Conservation (phyloP, 345 rosid species). For the Fremontodendron californicum region DNA sequence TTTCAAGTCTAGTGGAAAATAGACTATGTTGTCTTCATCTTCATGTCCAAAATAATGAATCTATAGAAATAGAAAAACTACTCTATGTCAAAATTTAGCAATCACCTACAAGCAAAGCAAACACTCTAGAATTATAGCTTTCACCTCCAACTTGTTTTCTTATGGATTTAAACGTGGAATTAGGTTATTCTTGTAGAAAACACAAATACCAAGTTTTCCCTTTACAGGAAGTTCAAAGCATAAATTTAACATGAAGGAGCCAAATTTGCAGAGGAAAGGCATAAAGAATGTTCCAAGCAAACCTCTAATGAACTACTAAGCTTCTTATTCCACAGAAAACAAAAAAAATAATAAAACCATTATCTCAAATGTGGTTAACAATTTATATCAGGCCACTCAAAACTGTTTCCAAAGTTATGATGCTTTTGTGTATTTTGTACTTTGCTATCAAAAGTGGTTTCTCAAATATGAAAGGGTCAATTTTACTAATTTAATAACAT, state of each 20-base stretch:
- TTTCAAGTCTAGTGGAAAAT: not conserved
- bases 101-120: not conserved
- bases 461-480: constrained; percentile 3
- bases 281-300: not conserved
- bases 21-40: not conserved
- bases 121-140: not conserved
- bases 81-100: not conserved
- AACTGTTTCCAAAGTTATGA: not conserved
- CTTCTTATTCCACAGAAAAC: not conserved
- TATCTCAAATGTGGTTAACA: not conserved
- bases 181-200: no score
- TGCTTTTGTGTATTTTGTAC: not conserved
- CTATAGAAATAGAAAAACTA: no score
- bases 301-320: not conserved
- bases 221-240: not conserved
- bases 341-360: not conserved
- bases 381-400: not conserved
- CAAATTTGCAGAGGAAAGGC: not conserved
- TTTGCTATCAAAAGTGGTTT: not conserved
- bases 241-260: not conserved
- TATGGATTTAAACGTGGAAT: no score
- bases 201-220: no score
- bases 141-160: not conserved
- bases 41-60: not conserved
- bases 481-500: not conserved